These are phyloP conservation scores for Aureobasidium sp. DNA, from an alignment of 2,329 filamentous ascomycete genomes.

Conservation along the genomic window DNA sequence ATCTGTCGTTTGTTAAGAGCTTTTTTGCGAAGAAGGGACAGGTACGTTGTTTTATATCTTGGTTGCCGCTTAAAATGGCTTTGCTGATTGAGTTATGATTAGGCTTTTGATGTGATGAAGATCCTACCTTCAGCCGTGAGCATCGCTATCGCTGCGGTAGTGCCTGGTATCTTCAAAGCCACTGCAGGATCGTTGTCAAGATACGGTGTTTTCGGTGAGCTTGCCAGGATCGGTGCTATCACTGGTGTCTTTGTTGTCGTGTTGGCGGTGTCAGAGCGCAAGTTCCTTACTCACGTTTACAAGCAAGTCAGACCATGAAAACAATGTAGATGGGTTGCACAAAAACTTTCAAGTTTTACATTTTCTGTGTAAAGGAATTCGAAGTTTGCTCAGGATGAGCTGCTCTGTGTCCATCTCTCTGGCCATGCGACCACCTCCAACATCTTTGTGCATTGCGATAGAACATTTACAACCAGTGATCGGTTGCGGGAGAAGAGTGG, in stretches of 20 bases:
- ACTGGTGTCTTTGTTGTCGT: constrained; percentile 27
- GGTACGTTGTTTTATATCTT: constrained; percentile 12
- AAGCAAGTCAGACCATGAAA: constrained; percentile 1
- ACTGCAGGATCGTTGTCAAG: constrained; percentile 20
- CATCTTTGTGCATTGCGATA: not conserved
- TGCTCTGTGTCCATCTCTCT: not conserved
- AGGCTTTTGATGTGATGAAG: constrained; percentile 20
- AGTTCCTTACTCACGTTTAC: constrained; percentile 9
- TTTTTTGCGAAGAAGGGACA: constrained; percentile 49
- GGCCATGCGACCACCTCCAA: not conserved
- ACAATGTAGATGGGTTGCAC: not conserved
- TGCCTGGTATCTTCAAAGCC: constrained; percentile 29
- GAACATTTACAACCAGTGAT: not conserved
- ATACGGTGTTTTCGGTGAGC: constrained; percentile 34
- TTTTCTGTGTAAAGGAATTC: not conserved
- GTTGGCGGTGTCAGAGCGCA: constrained; percentile 19
- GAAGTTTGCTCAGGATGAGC: not conserved
- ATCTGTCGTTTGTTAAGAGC: constrained; percentile 56
- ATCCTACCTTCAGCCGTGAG: constrained; percentile 26
- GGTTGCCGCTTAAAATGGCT: not conserved
- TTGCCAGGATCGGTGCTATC: constrained; percentile 29
- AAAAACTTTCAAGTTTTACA: not conserved
- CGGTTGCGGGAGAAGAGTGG: not conserved
- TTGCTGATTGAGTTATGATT: not conserved
- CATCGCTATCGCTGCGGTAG: constrained; percentile 27